Evolutionary conservation across 140 eudicot genomes (phyloP).

Genomic region (Cichorium intybus): DNA sequence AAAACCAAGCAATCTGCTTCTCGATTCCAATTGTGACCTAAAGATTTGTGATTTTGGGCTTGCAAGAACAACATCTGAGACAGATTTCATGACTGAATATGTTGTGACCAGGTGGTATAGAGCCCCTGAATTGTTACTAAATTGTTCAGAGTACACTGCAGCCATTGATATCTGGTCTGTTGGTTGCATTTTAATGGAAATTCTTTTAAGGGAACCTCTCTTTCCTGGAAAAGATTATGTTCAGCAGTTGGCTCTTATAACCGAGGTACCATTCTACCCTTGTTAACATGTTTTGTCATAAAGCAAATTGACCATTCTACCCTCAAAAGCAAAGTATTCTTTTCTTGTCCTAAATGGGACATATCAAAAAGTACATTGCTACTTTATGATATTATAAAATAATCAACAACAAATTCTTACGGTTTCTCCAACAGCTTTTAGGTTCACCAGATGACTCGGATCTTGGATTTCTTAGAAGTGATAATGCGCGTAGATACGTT

Average conservation of each 20-base stretch:
- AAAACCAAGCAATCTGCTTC: slow-evolving; percentile 88
- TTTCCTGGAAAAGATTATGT: slow-evolving; percentile 94
- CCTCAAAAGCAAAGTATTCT: too few species aligned
- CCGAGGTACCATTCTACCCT: slow-evolving; percentile 50
- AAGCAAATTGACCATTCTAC: background rate
- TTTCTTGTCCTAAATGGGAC: background rate
- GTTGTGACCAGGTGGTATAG: slow-evolving; percentile 95
- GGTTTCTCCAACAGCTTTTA: slow-evolving; percentile 45
- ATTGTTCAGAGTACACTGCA: slow-evolving; percentile 91
- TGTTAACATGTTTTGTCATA: too few species aligned
- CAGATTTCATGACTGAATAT: slow-evolving; percentile 93
- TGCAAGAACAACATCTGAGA: slow-evolving; percentile 88
- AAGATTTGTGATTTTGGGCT: slow-evolving; percentile 97
- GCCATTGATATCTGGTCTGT: slow-evolving; percentile 98
- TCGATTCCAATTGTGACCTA: slow-evolving; percentile 87
- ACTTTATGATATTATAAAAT: background rate
- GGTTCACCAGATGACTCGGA: slow-evolving; percentile 96
- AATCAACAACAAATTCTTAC: background rate
- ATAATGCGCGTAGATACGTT: slow-evolving; percentile 72
- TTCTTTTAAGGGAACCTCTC: slow-evolving; percentile 71
- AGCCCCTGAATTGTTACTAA: slow-evolving; percentile 86
- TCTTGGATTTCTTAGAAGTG: slow-evolving; percentile 83
- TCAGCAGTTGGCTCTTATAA: slow-evolving; percentile 79
- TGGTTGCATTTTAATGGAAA: slow-evolving; percentile 94
- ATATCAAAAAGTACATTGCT: background rate